These are phyloP conservation scores for Jatropha multifida DNA, from an alignment of 441 rosid genomes.

Conservation along the genomic window DNA sequence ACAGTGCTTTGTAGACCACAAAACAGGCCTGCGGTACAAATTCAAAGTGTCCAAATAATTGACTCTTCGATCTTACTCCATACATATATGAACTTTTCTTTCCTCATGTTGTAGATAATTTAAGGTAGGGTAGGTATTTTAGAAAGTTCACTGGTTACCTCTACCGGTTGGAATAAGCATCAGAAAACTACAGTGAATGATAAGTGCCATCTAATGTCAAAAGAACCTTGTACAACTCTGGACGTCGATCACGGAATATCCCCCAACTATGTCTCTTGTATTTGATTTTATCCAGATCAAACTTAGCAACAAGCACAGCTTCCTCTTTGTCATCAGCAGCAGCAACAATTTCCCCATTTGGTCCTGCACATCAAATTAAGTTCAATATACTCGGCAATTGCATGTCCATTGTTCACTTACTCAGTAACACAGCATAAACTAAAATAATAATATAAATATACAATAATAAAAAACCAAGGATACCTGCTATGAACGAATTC, in stretches of 20 bases:
- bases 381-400: neutral
- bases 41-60: neutral
- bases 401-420: constrained; percentile 13
- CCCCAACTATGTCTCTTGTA: constrained; percentile 84
- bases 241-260: constrained; percentile 84
- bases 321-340: constrained; percentile 67
- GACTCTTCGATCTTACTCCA: neutral
- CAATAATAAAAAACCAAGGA: neutral
- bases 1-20: constrained; percentile 4
- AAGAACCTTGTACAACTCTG: constrained; percentile 81
- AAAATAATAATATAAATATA: neutral
- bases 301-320: constrained; percentile 69
- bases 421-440: neutral
- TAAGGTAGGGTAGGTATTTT: neutral
- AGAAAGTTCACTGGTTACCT: constrained; percentile 21
- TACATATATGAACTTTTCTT: neutral
- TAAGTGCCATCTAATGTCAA: constrained; percentile 77
- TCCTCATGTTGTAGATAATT: neutral
- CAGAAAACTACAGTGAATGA: constrained; percentile 23
- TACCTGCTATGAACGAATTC: constrained; percentile 83
- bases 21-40: constrained; percentile 14
- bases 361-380: constrained; percentile 46
- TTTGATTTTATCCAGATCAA: constrained; percentile 75
- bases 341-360: constrained; percentile 72
- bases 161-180: constrained; percentile 8